Percentiles rank a stretch among this genome's conserved stretches.
Evolutionary conservation across 768 basidiomycete species (phyloP).

Genomic region (Suillus lakei): DNA sequence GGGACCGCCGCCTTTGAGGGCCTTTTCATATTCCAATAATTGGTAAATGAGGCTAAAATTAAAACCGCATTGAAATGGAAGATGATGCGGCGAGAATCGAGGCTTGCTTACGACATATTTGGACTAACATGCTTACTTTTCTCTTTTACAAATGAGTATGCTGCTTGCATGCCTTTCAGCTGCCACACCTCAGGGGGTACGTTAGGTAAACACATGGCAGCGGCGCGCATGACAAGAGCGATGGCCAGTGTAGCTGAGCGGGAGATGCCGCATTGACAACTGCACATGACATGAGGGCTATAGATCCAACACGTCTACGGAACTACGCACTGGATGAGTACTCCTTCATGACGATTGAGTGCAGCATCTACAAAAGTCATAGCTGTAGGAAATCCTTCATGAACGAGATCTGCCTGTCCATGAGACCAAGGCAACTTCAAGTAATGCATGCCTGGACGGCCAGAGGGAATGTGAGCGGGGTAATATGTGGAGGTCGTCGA

Average conservation of each 20-base stretch:
- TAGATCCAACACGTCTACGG: slow-evolving; percentile 16
- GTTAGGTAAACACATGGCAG: slow-evolving; percentile 63
- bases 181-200: slow-evolving; percentile 80
- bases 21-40: slow-evolving; percentile 88
- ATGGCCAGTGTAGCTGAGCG: slow-evolving; percentile 90
- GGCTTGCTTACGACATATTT: slow-evolving; percentile 85
- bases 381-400: slow-evolving; percentile 75
- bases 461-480: slow-evolving; percentile 67
- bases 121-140: slow-evolving; percentile 89
- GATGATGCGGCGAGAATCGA: slow-evolving; percentile 23
- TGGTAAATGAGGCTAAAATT: slow-evolving; percentile 85
- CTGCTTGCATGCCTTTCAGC: slow-evolving; percentile 86
- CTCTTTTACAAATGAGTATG: slow-evolving; percentile 88
- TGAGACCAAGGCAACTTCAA: slow-evolving; percentile 93
- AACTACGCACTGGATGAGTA: slow-evolving; percentile 80
- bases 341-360: slow-evolving; percentile 73
- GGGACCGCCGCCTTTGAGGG: slow-evolving; percentile 53
- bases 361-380: slow-evolving; percentile 85
- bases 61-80: slow-evolving; percentile 26
- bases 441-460: slow-evolving; percentile 83
- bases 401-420: slow-evolving; percentile 88
- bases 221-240: slow-evolving; percentile 93
- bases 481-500: slow-evolving; percentile 59
- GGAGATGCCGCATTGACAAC: slow-evolving; percentile 94
- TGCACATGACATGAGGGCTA: slow-evolving; percentile 36